Percentiles rank a stretch among this genome's conserved stretches.
These are phyloP conservation scores for Cymbidium sinense DNA, from an alignment of 106 monocot species.

Conservation along the genomic window DNA sequence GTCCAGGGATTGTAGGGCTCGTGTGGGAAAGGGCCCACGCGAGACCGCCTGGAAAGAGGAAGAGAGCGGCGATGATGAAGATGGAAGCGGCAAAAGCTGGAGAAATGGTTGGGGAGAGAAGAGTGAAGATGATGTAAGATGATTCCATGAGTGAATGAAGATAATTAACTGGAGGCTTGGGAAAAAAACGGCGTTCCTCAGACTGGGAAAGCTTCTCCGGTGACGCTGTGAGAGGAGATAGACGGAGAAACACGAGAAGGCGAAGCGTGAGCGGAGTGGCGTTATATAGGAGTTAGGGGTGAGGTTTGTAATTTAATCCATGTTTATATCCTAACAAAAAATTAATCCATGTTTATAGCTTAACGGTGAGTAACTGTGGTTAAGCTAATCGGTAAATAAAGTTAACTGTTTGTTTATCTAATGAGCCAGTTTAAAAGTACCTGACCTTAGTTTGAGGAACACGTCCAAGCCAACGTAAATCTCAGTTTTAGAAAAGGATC, in stretches of 20 bases:
- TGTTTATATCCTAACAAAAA: too few relatives aligned
- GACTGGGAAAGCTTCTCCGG: not conserved
- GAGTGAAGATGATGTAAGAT: not conserved
- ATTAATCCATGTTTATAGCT: too few relatives aligned
- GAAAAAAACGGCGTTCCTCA: not conserved
- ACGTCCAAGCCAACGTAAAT: too few relatives aligned
- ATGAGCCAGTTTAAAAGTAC: too few relatives aligned
- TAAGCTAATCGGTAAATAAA: too few relatives aligned
- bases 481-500: too few relatives aligned
- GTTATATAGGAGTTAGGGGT: not conserved
- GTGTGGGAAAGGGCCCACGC: conserved; percentile 12
- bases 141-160: not conserved
- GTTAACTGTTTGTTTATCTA: too few relatives aligned
- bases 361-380: too few relatives aligned
- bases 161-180: too few relatives aligned
- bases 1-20: not conserved
- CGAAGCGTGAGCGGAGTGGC: not conserved
- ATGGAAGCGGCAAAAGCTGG: conserved; percentile 3
- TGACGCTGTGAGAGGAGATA: not conserved
- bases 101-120: not conserved
- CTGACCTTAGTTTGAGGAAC: too few relatives aligned
- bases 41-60: conserved; percentile 10
- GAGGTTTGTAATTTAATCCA: too few relatives aligned
- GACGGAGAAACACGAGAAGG: not conserved
- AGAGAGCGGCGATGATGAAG: conserved; percentile 1